Percentiles rank a stretch among this genome's conserved stretches.
phyloP scores from a whole-genome alignment of 495 filamentous ascomycete species.

The Friedmanniomyces simplex region DNA sequence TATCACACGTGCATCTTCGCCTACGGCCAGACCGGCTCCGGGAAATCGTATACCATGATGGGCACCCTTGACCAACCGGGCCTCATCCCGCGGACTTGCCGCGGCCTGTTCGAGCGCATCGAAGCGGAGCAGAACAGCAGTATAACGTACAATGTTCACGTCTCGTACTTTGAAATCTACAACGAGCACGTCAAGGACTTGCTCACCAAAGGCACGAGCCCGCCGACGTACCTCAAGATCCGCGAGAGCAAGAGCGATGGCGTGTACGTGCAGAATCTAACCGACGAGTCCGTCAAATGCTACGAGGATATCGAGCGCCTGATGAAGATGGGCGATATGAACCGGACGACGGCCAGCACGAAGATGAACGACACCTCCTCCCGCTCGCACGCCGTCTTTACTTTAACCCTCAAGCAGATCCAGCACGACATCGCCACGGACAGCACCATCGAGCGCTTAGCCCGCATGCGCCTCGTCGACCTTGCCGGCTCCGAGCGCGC shows the following conservation, averaged over 20 bases:
- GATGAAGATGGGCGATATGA: conserved; percentile 83
- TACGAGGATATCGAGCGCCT: conserved; percentile 71
- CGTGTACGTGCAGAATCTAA: conserved; percentile 95
- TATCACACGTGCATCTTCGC: conserved; percentile 99
- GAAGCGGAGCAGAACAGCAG: conserved; percentile 72
- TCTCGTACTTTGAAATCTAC: conserved; percentile 98
- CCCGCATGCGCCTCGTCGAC: conserved; percentile 90
- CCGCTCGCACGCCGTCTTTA: conserved; percentile 93
- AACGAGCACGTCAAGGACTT: conserved; percentile 98
- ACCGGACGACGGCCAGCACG: conserved; percentile 84
- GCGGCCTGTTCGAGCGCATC: conserved; percentile 92
- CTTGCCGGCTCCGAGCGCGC: conserved; percentile 91
- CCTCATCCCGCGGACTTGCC: conserved; percentile 92
- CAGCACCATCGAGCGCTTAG: conserved; percentile 86
- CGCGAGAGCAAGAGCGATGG: conserved; percentile 90
- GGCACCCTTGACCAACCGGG: conserved; percentile 77
- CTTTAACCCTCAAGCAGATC: conserved; percentile 94
- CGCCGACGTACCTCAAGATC: conserved; percentile 91
- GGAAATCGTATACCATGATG: conserved; percentile 99
- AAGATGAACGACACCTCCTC: conserved; percentile 99
- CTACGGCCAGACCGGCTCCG: conserved; percentile 95
- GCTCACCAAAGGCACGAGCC: conserved; percentile 62
- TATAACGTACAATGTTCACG: conserved; percentile 90
- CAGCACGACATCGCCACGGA: conserved; percentile 88
- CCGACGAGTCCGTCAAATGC: conserved; percentile 77